Conservation (phyloP, 306 rosid genomes). For the Phaseolus lunatus region DNA sequence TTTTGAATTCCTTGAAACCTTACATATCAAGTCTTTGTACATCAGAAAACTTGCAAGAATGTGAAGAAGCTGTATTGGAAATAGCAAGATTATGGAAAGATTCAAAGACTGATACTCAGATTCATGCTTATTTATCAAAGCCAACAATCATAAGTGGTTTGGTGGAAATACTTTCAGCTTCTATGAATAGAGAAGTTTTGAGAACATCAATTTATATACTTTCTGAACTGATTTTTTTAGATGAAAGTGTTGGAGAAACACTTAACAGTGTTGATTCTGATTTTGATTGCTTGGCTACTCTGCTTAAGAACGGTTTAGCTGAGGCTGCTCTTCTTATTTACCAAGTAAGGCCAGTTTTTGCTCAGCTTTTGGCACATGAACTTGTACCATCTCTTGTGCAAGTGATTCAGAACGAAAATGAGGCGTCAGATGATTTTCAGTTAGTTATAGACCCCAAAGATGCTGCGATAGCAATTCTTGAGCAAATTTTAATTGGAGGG, state of each 20-base stretch:
- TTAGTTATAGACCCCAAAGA: slow-evolving; percentile 75
- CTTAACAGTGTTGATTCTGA: slow-evolving; percentile 86
- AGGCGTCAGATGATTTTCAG: slow-evolving; percentile 64
- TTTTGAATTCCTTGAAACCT: slow-evolving; percentile 72
- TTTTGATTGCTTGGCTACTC: slow-evolving; percentile 81
- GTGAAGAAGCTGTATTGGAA: slow-evolving; percentile 78
- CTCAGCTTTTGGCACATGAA: slow-evolving; percentile 76
- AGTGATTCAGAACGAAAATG: slow-evolving; percentile 60
- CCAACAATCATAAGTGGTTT: slow-evolving; percentile 79
- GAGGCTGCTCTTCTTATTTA: slow-evolving; percentile 87
- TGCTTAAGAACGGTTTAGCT: slow-evolving; percentile 76
- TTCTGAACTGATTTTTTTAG: slow-evolving; percentile 68
- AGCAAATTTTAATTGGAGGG: slow-evolving; percentile 80
- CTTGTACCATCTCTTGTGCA: slow-evolving; percentile 72
- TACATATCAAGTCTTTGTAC: slow-evolving; percentile 74
- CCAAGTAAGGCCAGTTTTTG: slow-evolving; percentile 73
- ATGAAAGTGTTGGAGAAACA: slow-evolving; percentile 75
- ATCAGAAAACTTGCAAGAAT: slow-evolving; percentile 75
- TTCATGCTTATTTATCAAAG: slow-evolving; percentile 74
- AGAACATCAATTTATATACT: slow-evolving; percentile 79
- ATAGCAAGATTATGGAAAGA: slow-evolving; percentile 83
- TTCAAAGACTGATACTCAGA: slow-evolving; percentile 71
- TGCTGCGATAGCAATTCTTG: slow-evolving; percentile 77
- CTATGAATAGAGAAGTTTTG: slow-evolving; percentile 68
- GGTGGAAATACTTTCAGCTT: slow-evolving; percentile 82